Percentiles rank a stretch among this genome's conserved stretches.
phyloP scores from a whole-genome alignment of 2,329 filamentous ascomycete species.

The Penicillium sp. region DNA sequence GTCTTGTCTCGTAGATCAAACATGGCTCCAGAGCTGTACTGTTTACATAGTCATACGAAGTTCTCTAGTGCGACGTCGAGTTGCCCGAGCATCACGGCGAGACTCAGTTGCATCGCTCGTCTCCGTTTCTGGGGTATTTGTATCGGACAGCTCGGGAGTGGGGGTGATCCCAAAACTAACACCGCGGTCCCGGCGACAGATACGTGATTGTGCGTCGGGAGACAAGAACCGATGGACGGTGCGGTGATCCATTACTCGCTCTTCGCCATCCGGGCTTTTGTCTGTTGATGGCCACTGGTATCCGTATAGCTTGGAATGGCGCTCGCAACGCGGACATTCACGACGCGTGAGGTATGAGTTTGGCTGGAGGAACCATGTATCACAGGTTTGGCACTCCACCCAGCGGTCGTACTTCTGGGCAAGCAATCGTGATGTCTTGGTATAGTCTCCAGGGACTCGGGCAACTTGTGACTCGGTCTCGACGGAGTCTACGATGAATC shows the following conservation, averaged over 20 bases:
- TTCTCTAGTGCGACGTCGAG: constrained; percentile 33
- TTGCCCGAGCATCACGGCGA: constrained; percentile 38
- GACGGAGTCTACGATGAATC: constrained; percentile 37
- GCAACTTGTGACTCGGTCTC: constrained; percentile 37
- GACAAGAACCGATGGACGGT: constrained; percentile 80
- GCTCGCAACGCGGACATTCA: constrained; percentile 87
- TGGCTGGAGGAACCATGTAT: constrained; percentile 77
- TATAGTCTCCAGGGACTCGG: constrained; percentile 75
- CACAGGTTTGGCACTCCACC: constrained; percentile 87
- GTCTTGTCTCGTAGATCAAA: constrained; percentile 9
- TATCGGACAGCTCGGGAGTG: constrained; percentile 41
- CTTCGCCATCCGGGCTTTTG: constrained; percentile 71
- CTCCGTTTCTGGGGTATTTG: constrained; percentile 39
- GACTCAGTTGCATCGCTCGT: constrained; percentile 38
- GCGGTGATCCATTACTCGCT: constrained; percentile 77
- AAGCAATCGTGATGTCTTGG: constrained; percentile 73
- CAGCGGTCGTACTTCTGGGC: constrained; percentile 74
- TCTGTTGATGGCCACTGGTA: constrained; percentile 97
- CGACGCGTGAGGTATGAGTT: constrained; percentile 84
- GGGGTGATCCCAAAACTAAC: constrained; percentile 39
- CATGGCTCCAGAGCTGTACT: neutral
- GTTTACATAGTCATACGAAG: constrained; percentile 40
- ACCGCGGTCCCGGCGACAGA: constrained; percentile 40
- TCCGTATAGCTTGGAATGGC: constrained; percentile 93
- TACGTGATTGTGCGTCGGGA: constrained; percentile 61